Conservation (phyloP, 305 asterid species). For the Solanum hybrid region DNA sequence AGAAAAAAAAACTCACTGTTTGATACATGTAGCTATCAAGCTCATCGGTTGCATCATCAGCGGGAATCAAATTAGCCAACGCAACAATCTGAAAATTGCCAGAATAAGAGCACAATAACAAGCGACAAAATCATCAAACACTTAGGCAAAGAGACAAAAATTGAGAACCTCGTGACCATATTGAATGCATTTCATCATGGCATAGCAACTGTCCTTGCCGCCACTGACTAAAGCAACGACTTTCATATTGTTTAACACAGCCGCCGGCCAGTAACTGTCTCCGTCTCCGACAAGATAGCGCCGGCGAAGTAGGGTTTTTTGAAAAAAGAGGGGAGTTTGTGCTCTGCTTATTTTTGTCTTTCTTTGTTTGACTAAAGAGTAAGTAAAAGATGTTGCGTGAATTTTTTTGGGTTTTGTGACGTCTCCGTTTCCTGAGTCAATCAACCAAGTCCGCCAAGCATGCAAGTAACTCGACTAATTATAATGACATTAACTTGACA, state of each 20-base stretch:
- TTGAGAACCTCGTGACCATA: conserved; percentile 69
- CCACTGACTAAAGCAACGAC: conserved; percentile 94
- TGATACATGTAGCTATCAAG: conserved; percentile 97
- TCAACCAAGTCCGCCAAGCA: background rate
- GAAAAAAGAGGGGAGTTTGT: background rate
- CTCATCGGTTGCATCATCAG: conserved; percentile 71
- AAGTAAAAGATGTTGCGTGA: background rate
- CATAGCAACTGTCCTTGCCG: conserved; percentile 91
- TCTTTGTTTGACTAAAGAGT: background rate
- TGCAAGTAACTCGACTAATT: too few species aligned
- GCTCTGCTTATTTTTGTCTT: background rate
- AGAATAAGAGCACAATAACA: background rate
- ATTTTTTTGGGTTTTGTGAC: background rate
- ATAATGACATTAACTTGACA: too few species aligned
- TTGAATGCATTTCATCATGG: conserved; percentile 85
- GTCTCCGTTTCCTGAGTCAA: background rate
- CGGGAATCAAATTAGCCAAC: conserved; percentile 82
- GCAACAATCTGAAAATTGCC: conserved; percentile 59
- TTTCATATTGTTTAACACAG: conserved; percentile 33
- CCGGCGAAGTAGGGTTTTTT: background rate
- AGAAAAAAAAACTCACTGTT: conserved; percentile 44
- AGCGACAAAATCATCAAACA: background rate
- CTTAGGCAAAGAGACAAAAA: background rate
- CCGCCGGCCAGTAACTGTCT: background rate
- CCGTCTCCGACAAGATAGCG: background rate